These are phyloP conservation scores for Suillus subalutaceus DNA, from an alignment of 768 basidiomycete species.

Conservation along the genomic window DNA sequence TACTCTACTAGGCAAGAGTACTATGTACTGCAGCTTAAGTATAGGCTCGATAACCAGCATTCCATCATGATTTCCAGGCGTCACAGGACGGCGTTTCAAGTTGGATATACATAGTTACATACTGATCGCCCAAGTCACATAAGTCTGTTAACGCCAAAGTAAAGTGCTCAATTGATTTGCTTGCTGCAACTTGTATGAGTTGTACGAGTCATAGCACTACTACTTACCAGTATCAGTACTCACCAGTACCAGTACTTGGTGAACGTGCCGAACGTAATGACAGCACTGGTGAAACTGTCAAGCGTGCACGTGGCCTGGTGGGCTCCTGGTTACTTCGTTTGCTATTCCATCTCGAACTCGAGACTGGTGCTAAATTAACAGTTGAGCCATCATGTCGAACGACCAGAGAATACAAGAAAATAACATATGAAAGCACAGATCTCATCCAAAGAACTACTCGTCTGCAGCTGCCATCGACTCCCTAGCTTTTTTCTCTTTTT, in stretches of 20 bases:
- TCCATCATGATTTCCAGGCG: neutral
- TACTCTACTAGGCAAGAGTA: too few relatives aligned
- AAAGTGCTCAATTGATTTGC: too few relatives aligned
- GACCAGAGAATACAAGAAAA: slow-evolving; percentile 6
- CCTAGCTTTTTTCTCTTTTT: slow-evolving; percentile 67
- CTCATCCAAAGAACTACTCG: slow-evolving; percentile 22
- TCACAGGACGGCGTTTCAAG: neutral
- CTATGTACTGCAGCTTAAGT: too few relatives aligned
- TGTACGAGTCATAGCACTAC: too few relatives aligned
- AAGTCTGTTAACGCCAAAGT: too few relatives aligned
- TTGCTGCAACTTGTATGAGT: neutral
- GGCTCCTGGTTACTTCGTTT: neutral
- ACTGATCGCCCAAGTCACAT: too few relatives aligned
- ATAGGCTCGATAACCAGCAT: neutral
- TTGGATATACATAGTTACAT: too few relatives aligned
- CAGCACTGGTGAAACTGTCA: neutral
- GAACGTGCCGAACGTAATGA: neutral
- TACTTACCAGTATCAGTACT: too few relatives aligned
- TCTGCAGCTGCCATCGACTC: slow-evolving; percentile 39
- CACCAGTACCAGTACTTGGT: neutral
- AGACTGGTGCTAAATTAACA: neutral
- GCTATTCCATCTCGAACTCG: neutral
- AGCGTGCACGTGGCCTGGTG: neutral
- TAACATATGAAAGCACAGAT: slow-evolving; percentile 6
- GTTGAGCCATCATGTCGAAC: neutral